Evolutionary conservation across 495 filamentous ascomycete species (phyloP), one percentile per base, ranked within the genome.

Genomic region (Aspergillus sparsus): DNA sequence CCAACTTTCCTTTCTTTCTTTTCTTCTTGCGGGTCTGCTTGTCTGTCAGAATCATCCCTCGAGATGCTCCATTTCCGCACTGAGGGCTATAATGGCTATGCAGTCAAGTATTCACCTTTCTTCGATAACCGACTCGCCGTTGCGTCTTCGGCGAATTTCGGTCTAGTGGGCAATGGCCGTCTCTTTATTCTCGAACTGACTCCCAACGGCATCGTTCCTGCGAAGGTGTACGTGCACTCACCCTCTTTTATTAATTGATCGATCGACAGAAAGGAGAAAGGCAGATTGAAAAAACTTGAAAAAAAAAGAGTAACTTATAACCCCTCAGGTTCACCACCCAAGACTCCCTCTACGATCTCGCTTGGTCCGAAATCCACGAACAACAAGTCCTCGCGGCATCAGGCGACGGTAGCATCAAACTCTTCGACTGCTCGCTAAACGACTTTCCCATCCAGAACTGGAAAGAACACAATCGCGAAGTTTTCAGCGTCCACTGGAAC

Each of bases 101-200:
- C 89, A 64, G 90, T 96, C 67, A 96, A 97, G 74, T 98, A 97
- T 81, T 97, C 93, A 18, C 92, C 94, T 37, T 98, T 97, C 81
- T 94, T 93, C 80, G 93, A 97, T 77, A 92, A 89, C 52, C 88
- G 92, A 36, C 82, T 98, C 27, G 95, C 94, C 49, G 90, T 95
- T 61, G 87, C 89, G 31, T 83, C 90, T 6, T 85, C 91, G 7
- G 85, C 92, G 45, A 97, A 98, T 77, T 98, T 92, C 71, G 94
- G 95, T 18, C 89, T 98, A 21, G 95, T 98, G 6, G 94, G 94
- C 56, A 98, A 98, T 80, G 94, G 94, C 32, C 83, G 93, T 31
- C 70, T 98, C 1, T 96, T 87, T 64, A 86, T 93, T 52, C 80
- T 97, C 12, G 85, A 86, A 39, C 74, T 98, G 57, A 93, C 89